A percentile compares a stretch with the other conserved stretches of the same genome.
Evolutionary conservation across 2,329 filamentous ascomycete genomes (phyloP).

Genomic region (Aphanoascus verrucosus): DNA sequence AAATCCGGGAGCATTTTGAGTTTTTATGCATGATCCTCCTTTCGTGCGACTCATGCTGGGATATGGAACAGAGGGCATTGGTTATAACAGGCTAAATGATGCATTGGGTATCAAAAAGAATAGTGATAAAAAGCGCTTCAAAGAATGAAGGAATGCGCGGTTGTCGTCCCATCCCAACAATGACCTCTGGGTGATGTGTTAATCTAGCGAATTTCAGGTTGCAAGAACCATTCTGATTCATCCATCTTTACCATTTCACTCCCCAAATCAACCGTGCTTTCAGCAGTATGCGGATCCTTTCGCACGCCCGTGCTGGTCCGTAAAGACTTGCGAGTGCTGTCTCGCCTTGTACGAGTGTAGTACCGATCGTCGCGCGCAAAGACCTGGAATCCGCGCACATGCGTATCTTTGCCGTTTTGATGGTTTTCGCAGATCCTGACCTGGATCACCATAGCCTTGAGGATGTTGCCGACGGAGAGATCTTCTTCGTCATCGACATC

Average conservation of each 20-base stretch:
- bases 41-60: not conserved
- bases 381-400: slow-evolving; percentile 83
- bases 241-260: slow-evolving; percentile 27
- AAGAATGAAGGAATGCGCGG: not conserved
- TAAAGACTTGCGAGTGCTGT: slow-evolving; percentile 25
- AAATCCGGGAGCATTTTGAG: not conserved
- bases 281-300: slow-evolving; percentile 14
- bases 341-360: slow-evolving; percentile 18
- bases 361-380: slow-evolving; percentile 46
- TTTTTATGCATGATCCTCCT: too few relatives aligned
- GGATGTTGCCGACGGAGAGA: slow-evolving; percentile 54
- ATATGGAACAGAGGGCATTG: not conserved
- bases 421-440: slow-evolving; percentile 91
- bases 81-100: not conserved
- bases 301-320: slow-evolving; percentile 13
- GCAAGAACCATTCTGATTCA: slow-evolving; percentile 42
- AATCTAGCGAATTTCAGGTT: slow-evolving; percentile 37
- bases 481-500: slow-evolving; percentile 22
- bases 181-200: not conserved
- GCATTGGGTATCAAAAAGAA: slow-evolving; percentile 7
- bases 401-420: slow-evolving; percentile 99
- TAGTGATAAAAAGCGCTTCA: not conserved
- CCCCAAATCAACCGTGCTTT: slow-evolving; percentile 17
- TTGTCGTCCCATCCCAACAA: not conserved
- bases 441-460: slow-evolving; percentile 82